Evolutionary conservation across 768 basidiomycete genomes (phyloP), one percentile per base, ranked within the genome.

Genomic region (Megacollybia marginata): DNA sequence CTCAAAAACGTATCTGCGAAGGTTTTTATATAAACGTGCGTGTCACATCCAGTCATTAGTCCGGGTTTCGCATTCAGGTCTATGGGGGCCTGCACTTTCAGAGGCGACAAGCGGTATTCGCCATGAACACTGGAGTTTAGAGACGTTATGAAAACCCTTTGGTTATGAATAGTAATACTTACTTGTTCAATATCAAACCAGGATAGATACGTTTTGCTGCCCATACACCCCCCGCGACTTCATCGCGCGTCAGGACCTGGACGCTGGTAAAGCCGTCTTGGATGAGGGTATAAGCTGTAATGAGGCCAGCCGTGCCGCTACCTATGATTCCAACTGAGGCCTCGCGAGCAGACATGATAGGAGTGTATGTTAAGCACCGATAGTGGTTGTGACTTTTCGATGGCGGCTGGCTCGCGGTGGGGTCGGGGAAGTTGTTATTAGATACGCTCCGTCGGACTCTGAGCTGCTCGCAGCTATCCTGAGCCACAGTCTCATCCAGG

Each of bases 111-210:
- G 11, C 69, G 58, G 52, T 74, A 83, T 54, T 86, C 80, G 2
- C 81, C 82, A 56, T 82, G 74, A 1, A 85, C 80, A 55, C 83
- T 85, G 48, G 23, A 18, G 47, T n/a, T n/a, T n/a, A n/a, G n/a
- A n/a, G n/a, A n/a, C n/a, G 18, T 23, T 10, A 31, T 15, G 11
- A 4, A 13, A 9, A 6, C 23, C 23, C 4, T 6, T 28, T 28
- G 23, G 6, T 28, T 35, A 43, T 44, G 7, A 5, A 34, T 9
- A 18, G 19, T 10, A 15, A 5, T 12, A 62, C 76, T 38, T 54
- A 83, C 83, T 79, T 86, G 64, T 86, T 85, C 15, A 82, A 69
- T 1, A 64, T 59, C 5, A 85, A 61, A 4, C 75, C 76, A 1
- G 79, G 74, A 61, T 83, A 84, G 0, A 83, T 64, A 4, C 79